Percentiles rank a stretch among this genome's conserved stretches.
phyloP scores from a whole-genome alignment of 1,284 basidiomycete species.

The Ceratobasidium sp. region DNA sequence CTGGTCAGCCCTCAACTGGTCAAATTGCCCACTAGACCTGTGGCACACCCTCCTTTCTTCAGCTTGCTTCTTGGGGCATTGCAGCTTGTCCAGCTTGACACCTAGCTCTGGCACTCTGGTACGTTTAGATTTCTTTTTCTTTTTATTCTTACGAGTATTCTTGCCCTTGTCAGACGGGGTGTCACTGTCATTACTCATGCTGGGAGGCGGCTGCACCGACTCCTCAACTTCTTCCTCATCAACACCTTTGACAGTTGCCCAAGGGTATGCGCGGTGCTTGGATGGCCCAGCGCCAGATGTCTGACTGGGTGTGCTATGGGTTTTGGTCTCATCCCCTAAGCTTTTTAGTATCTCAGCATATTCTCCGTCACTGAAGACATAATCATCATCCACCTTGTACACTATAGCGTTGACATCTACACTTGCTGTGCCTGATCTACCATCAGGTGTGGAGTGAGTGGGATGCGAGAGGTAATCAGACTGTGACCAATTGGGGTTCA shows the following conservation, averaged over 20 bases:
- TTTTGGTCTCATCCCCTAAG: background rate
- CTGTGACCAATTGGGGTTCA: background rate
- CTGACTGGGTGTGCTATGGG: background rate
- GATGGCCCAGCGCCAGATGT: slow-evolving; percentile 20
- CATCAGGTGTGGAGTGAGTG: background rate
- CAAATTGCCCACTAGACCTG: background rate
- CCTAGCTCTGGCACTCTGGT: background rate
- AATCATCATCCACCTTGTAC: slow-evolving; percentile 6
- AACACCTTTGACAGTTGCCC: background rate
- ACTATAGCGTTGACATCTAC: slow-evolving; percentile 20
- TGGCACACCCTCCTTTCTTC: background rate
- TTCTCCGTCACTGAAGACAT: slow-evolving; percentile 8
- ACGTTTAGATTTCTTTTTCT: background rate
- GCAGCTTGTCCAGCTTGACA: background rate
- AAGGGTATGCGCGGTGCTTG: background rate
- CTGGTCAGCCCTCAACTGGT: background rate
- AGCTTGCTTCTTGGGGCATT: background rate
- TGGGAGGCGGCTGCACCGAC: too few species aligned
- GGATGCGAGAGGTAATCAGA: background rate
- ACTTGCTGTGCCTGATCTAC: too few species aligned
- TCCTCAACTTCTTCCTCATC: slow-evolving; percentile 4
- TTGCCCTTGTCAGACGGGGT: too few species aligned
- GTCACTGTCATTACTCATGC: background rate
- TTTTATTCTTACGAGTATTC: background rate
- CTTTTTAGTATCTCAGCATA: background rate